Percentiles rank a stretch among this genome's conserved stretches.
Conservation (phyloP, 2,329 filamentous ascomycete species). For the Aspergillus ruber region DNA sequence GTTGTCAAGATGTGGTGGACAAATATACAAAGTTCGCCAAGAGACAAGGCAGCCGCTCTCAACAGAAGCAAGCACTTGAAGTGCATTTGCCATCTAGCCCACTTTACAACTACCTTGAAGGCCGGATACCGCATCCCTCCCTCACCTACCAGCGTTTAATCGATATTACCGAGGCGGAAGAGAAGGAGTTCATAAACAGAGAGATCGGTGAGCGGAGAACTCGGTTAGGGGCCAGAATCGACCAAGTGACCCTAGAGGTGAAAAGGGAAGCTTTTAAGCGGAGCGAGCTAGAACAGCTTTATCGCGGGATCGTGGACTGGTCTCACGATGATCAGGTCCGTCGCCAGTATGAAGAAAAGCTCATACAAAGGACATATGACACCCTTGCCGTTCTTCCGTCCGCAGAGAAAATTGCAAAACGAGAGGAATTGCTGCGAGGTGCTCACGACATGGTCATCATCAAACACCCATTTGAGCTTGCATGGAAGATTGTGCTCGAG, state of each 20-base stretch:
- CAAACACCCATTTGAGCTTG: slow-evolving; percentile 79
- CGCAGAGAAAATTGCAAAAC: slow-evolving; percentile 64
- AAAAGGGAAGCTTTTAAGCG: slow-evolving; percentile 73
- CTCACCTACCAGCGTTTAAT: slow-evolving; percentile 76
- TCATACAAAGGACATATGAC: slow-evolving; percentile 75
- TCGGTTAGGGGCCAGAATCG: slow-evolving; percentile 74
- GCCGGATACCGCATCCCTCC: slow-evolving; percentile 70
- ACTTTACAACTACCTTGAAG: slow-evolving; percentile 76
- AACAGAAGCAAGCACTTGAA: slow-evolving; percentile 70
- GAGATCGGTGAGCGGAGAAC: slow-evolving; percentile 86
- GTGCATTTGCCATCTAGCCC: slow-evolving; percentile 73
- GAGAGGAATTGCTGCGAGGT: slow-evolving; percentile 65
- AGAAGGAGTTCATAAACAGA: slow-evolving; percentile 82
- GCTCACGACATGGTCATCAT: slow-evolving; percentile 94
- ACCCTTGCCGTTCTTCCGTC: slow-evolving; percentile 61
- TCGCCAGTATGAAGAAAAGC: slow-evolving; percentile 81
- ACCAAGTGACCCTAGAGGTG: slow-evolving; percentile 77
- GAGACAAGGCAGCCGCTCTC: slow-evolving; percentile 61
- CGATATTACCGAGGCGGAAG: slow-evolving; percentile 75
- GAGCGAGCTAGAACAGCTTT: slow-evolving; percentile 74
- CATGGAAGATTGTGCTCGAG: slow-evolving; percentile 86
- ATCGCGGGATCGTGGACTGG: slow-evolving; percentile 84
- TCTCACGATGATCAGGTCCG: slow-evolving; percentile 76
- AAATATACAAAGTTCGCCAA: slow-evolving; percentile 72
- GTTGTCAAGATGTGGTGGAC: slow-evolving; percentile 61